phyloP scores from a whole-genome alignment of 2,329 filamentous ascomycete genomes.

The Cladosporium cucumerinum region DNA sequence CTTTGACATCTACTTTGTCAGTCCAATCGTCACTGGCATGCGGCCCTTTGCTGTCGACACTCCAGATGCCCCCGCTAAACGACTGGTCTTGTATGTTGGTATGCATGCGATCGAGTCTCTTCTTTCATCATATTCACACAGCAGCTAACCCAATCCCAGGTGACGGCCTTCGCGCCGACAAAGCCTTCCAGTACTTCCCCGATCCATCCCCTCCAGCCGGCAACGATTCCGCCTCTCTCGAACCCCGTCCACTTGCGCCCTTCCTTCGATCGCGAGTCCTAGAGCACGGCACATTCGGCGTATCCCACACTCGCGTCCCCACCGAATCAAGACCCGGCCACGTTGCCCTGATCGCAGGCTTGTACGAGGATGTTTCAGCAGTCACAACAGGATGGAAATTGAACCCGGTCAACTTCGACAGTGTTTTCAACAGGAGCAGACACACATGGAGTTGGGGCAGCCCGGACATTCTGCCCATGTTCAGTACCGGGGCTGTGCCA shows the following conservation, averaged over 20 bases:
- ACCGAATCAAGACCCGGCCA: conserved; percentile 96
- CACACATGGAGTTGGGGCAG: conserved; percentile 99
- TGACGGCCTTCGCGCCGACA: conserved; percentile 93
- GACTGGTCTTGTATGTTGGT: conserved; percentile 92
- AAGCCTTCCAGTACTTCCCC: conserved; percentile 89
- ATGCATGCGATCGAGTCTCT: conserved; percentile 11
- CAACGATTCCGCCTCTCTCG: conserved; percentile 56
- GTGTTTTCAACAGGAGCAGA: conserved; percentile 91
- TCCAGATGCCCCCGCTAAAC: conserved; percentile 73
- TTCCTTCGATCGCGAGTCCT: conserved; percentile 87
- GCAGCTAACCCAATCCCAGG: conserved; percentile 44
- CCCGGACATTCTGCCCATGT: conserved; percentile 97
- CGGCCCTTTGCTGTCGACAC: conserved; percentile 70
- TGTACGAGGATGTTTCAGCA: conserved; percentile 97
- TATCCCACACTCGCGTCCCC: conserved; percentile 93
- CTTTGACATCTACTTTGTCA: conserved; percentile 98
- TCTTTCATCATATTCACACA: not conserved
- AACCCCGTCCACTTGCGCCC: conserved; percentile 77
- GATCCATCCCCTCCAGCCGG: conserved; percentile 69
- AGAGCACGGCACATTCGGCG: conserved; percentile 88
- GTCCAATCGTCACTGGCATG: conserved; percentile 96
- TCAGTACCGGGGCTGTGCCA: conserved; percentile 83
- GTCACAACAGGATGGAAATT: conserved; percentile 98
- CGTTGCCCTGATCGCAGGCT: conserved; percentile 90
- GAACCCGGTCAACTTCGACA: conserved; percentile 97